phyloP scores from a whole-genome alignment of 169 alveolate species.

The Amoebophrya sp. region DNA sequence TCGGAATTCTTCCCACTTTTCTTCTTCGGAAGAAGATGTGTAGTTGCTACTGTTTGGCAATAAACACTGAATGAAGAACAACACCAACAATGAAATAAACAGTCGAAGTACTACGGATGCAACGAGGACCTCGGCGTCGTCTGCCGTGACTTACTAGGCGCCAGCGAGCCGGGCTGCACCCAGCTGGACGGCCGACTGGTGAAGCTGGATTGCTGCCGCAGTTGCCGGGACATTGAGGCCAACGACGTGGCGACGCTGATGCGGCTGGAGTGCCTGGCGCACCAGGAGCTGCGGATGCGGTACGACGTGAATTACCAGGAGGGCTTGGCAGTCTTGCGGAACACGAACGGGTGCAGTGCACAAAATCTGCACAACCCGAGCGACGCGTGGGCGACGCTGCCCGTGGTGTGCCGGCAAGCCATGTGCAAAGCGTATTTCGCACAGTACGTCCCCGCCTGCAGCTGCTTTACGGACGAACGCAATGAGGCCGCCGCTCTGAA shows the following conservation, averaged over 20 bases:
- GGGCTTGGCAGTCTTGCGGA: not conserved
- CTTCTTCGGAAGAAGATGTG: too few relatives aligned
- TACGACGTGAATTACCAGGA: not conserved
- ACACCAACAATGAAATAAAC: too few relatives aligned
- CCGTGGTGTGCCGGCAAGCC: constrained; percentile 3
- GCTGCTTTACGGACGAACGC: not conserved
- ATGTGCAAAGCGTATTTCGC: not conserved
- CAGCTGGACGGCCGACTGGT: not conserved
- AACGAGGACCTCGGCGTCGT: not conserved
- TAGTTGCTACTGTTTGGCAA: too few relatives aligned
- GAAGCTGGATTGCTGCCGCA: constrained; percentile 25
- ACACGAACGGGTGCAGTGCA: not conserved
- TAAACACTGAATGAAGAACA: too few relatives aligned
- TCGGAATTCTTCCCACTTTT: too few relatives aligned
- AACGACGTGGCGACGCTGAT: not conserved
- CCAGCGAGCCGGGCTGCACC: not conserved
- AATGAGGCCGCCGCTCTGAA: not conserved
- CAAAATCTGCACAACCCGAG: not conserved
- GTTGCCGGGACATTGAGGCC: not conserved
- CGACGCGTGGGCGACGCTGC: not conserved
- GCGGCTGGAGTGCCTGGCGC: not conserved
- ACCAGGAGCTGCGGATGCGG: not conserved
- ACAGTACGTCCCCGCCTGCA: not conserved
- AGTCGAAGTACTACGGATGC: not conserved
- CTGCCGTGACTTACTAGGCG: not conserved